A percentile compares a stretch with the other conserved stretches of the same genome.
These are phyloP conservation scores for Pleodorina starrii DNA, from an alignment of 139 green algal genomes.

Conservation along the genomic window DNA sequence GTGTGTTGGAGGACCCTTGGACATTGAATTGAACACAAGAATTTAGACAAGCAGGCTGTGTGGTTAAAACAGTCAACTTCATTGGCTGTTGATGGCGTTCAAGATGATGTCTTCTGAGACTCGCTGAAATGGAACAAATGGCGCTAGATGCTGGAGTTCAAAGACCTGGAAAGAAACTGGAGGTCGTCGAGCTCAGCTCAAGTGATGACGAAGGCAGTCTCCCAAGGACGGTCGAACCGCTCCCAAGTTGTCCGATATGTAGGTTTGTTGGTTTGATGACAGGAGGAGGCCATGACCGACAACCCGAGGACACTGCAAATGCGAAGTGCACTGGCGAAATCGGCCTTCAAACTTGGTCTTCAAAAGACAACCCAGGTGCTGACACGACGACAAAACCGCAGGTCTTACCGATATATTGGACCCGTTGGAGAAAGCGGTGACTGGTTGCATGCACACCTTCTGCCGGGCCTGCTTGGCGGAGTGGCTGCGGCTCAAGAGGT, in stretches of 20 bases:
- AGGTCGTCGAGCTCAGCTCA: slow-evolving; percentile 10
- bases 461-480: slow-evolving; percentile 13
- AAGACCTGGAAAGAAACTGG: neutral
- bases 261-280: neutral
- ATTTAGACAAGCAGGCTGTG: too few species aligned
- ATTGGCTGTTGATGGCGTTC: too few species aligned
- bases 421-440: slow-evolving; percentile 11
- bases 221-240: neutral
- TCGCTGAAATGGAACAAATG: too few species aligned
- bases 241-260: slow-evolving; percentile 27
- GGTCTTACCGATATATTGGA: slow-evolving; percentile 38
- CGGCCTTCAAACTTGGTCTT: too few species aligned
- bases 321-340: too few species aligned
- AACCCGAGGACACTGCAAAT: neutral
- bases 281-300: neutral
- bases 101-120: too few species aligned
- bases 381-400: neutral
- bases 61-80: too few species aligned
- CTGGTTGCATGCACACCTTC: slow-evolving; percentile 20
- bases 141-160: neutral
- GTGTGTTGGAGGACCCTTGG: too few species aligned
- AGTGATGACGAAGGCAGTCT: neutral
- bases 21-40: too few species aligned
- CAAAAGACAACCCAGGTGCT: neutral
- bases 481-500: slow-evolving; percentile 3